Evolutionary conservation across 1,284 basidiomycete genomes (phyloP), one percentile per base, ranked within the genome.

Genomic region (Rhodotorula sp.): DNA sequence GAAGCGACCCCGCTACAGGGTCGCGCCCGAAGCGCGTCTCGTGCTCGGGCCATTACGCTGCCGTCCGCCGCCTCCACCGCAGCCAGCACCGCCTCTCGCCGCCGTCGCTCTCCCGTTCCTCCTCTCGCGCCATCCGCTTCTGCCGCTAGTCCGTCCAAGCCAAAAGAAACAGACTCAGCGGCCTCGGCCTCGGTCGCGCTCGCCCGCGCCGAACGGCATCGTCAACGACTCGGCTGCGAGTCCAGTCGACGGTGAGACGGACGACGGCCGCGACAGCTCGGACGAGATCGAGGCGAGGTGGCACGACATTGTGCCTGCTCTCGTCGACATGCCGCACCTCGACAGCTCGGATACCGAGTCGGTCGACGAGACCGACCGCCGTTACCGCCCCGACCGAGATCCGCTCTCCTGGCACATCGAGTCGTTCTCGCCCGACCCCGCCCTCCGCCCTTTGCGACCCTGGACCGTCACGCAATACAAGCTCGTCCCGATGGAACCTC

Each of bases 281-380:
- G 62, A 14, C 53, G 53, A 55, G 42, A 14, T 55, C 29, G 62
- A 55, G 5, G 29, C 62, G 62, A 12, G 20, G 26, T 62, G 62
- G 62, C 12, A 20, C 26, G 29, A 46, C 33, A 4, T 55, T 44
- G 10, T 44, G 26, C 62, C 62, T 6, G 29, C 53, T 15, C 37
- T 62, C 3, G 26, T 29, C 17, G 62, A 62, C 42, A 17, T 18
- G 42, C 53, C 62, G 29, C 62, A 62, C 44, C 42, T 55, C 44
- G 62, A 29, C n/a, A 45, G 57, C 44, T 59, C 57, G 17, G 44
- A 59, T 26, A 45, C 44, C 57, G 62, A 62, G 26, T 42, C 33
- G 12, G 33, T 45, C 37, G 62, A 44, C 12, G 22, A 22, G 22
- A 14, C 22, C 42, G 44, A 62, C 42, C 37, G 53, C 20, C 26